A percentile compares a stretch with the other conserved stretches of the same genome.
Evolutionary conservation across 192 early-diverging fungal genomes (phyloP).

Genomic region (Pilobolus umbonatus): DNA sequence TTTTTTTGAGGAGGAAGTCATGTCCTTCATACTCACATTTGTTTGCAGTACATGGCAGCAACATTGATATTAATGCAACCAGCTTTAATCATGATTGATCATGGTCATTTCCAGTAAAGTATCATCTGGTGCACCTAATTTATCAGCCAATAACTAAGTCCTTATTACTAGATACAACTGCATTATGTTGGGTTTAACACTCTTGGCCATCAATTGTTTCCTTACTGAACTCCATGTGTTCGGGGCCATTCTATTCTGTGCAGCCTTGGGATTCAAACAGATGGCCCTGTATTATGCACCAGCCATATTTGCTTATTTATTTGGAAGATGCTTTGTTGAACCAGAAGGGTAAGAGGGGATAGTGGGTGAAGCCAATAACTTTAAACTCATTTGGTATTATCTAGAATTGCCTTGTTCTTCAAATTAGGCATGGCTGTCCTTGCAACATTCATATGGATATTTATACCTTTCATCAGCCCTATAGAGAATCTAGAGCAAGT

Average conservation of each 20-base stretch:
- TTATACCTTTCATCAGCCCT: constrained; percentile 66
- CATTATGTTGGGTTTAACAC: constrained; percentile 89
- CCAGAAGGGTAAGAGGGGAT: constrained; percentile 24
- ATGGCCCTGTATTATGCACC: constrained; percentile 95
- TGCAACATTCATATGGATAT: constrained; percentile 58
- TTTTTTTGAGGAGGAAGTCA: neutral
- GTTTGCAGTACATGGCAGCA: constrained; percentile 22
- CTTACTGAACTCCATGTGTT: constrained; percentile 54
- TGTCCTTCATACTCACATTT: neutral
- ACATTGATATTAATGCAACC: constrained; percentile 77
- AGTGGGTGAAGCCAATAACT: neutral
- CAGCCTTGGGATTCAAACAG: constrained; percentile 89
- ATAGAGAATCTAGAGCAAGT: constrained; percentile 68
- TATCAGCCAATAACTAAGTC: no score
- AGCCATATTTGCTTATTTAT: constrained; percentile 84
- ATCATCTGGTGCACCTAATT: no score
- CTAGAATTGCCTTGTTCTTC: constrained; percentile 51
- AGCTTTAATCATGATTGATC: constrained; percentile 87
- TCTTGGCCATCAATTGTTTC: constrained; percentile 73
- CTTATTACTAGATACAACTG: constrained; percentile 85
- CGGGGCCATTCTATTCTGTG: constrained; percentile 78
- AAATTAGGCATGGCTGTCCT: constrained; percentile 73
- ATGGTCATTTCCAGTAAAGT: constrained; percentile 89
- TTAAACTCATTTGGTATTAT: constrained; percentile 5
- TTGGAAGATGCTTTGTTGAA: constrained; percentile 64